Evolutionary conservation across 192 early-diverging fungal genomes (phyloP), one percentile per base, ranked within the genome.

Genomic region (Haplosporangium gracile): DNA sequence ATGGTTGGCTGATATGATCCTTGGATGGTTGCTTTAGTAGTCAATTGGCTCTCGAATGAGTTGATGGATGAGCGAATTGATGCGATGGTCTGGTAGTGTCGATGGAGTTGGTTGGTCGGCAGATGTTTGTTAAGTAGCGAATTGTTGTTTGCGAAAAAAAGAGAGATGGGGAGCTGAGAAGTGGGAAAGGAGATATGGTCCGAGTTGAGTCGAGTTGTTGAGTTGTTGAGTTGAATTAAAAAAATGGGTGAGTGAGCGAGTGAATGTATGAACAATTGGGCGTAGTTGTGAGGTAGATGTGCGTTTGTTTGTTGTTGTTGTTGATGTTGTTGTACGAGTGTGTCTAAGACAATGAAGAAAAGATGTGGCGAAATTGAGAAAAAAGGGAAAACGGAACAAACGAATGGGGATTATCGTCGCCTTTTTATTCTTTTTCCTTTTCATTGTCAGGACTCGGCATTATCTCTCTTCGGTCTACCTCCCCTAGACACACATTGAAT

Each of bases 341-440:
- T 36, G 72, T 73, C 72, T 43, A 13, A 49, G 72, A 49, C 43
- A 74, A 74, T 57, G 73, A 36, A 74, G 49, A 57, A n/a, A n/a
- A 32, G 36, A 65, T 63, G 57, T 68, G 60, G 36, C 32, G 20
- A 43, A n/a, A 40, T 29, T 57, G 43, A 11, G 38, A 42, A 65
- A 76, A 42, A 57, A 16, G 42, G 60, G 13, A 39, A 75, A 36
- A 76, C 38, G 36, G 53, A 29, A n/a, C 53, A 63, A 18, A 26
- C 60, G 40, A 26, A 63, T 38, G 55, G 6, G 60, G 60, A 65
- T 13, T 13, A 15, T 24, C 29, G 60, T 11, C 10, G 26, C 26
- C 60, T 32, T 65, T 65, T 65, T 32, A 32, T 65, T 32, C 29
- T 65, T 65, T 65, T 65, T 6, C 11, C 32, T 65, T 26, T 60